phyloP scores from a whole-genome alignment of 371 early-diverging fungal species.

The Saksenaea oblongispora region DNA sequence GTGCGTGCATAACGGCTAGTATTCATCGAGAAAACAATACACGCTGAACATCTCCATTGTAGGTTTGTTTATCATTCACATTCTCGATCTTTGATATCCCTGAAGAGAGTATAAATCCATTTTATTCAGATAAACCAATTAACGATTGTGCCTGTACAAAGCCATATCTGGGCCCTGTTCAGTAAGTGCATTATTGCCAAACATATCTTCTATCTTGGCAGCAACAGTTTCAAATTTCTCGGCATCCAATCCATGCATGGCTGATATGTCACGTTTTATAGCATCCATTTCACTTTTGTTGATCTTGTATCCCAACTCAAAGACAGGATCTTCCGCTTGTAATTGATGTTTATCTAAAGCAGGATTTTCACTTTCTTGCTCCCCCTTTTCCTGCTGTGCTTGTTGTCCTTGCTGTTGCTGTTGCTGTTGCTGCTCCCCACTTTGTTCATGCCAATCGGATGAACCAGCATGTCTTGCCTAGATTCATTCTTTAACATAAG shows the following conservation, averaged over 20 bases:
- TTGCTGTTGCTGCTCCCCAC: not conserved
- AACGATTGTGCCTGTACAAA: not conserved
- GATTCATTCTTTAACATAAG: not conserved
- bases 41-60: too few species aligned
- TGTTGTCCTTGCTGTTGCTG: not conserved
- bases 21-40: too few species aligned
- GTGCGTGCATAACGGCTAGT: too few species aligned
- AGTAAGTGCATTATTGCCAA: conserved; percentile 16
- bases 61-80: not conserved
- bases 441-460: not conserved
- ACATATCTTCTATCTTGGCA: conserved; percentile 20
- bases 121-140: not conserved
- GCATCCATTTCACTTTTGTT: conserved; percentile 24
- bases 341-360: not conserved
- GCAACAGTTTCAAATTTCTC: conserved; percentile 18
- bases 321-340: not conserved
- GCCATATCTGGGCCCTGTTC: conserved; percentile 15
- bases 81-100: not conserved
- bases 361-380: not conserved
- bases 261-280: conserved; percentile 13
- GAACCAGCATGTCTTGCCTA: conserved; percentile 1
- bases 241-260: conserved; percentile 14
- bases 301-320: conserved; percentile 7
- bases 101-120: not conserved
- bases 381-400: not conserved